Conservation (phyloP, 768 basidiomycete species). For the Cyclocybe aegerita region DNA sequence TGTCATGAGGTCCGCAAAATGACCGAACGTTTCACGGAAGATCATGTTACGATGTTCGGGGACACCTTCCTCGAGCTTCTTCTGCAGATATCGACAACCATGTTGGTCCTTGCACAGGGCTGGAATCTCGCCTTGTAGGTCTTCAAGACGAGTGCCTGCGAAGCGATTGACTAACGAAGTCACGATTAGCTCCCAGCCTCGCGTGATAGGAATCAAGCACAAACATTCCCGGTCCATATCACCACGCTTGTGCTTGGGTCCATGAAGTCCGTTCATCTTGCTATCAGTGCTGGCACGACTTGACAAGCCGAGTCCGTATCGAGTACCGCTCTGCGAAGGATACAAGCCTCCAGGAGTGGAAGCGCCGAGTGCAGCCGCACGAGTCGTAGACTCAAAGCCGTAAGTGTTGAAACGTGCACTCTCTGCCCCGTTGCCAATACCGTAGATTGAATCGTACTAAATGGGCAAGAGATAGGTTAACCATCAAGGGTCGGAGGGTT, state of each 20-base stretch:
- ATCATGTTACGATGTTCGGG: conserved; percentile 99
- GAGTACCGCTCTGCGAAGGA: conserved; percentile 67
- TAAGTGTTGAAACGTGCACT: conserved; percentile 56
- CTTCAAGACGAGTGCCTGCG: conserved; percentile 92
- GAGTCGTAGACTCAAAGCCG: conserved; percentile 49
- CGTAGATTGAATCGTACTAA: conserved; percentile 62
- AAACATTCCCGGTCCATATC: conserved; percentile 87
- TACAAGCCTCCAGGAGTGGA: conserved; percentile 68
- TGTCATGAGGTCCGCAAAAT: conserved; percentile 98
- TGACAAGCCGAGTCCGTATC: conserved; percentile 70
- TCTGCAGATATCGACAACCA: conserved; percentile 96
- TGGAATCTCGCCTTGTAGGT: conserved; percentile 93
- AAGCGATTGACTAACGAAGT: conserved; percentile 83
- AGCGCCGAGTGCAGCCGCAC: conserved; percentile 28
- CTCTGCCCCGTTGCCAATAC: conserved; percentile 50
- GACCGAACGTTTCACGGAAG: conserved; percentile 96
- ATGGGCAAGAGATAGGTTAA: conserved; percentile 17
- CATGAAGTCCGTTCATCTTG: conserved; percentile 89
- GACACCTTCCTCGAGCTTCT: conserved; percentile 96
- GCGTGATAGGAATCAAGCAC: conserved; percentile 11
- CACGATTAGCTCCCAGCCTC: conserved; percentile 4
- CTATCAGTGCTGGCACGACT: conserved; percentile 55
- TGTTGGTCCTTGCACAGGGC: conserved; percentile 98
- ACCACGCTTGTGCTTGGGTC: conserved; percentile 92
- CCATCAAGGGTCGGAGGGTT: conserved; percentile 1